Evolutionary conservation across 2,329 filamentous ascomycete species (phyloP), one percentile per base, ranked within the genome.

Genomic region (Trichophyton benhamiae): DNA sequence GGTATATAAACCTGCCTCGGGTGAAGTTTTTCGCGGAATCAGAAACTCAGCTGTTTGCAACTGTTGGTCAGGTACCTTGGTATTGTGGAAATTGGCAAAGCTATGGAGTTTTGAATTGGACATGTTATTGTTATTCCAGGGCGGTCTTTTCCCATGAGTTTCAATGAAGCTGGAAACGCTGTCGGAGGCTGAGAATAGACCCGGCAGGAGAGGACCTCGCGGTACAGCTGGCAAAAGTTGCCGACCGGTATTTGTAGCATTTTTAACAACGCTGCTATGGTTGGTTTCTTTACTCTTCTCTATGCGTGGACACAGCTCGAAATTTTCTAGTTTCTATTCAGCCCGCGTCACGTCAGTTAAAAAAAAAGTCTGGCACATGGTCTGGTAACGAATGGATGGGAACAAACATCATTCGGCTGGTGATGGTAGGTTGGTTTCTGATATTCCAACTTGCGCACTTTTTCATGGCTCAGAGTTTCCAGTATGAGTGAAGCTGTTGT

Each of bases 131-230:
- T 68, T 52, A 55, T 68, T 70, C 53, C 64, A 63, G 57, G 66
- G 71, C 60, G 71, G 73, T 1, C 62, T 62, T 27, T 53, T 66
- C 25, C 78, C 76, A 60, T 78, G 76, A 6, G 79, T 70, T 58
- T 77, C 72, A 73, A 83, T 79, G 65, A 82, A 84, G 30, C 75
- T 78, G 3, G 77, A 72, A 33, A 83, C 66, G 2, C 78, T 77
- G 7, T 70, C 71, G 0, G 59, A 9, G 66, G 71, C 27, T 74
- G 74, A 64, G 76, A 77, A 66, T 78, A 77, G 38, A 58, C 22
- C 64, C 46, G 36, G 36, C n/a, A 63, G 59, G 22, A 58, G 55
- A 6, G n/a, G n/a, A 5, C 30, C 9, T 8, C 11, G n/a, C 25
- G 30, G 25, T 17, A 15, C 13, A 17, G 17, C 22, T n/a, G 3